Conservation (phyloP, 2,329 filamentous ascomycete species). For the Aureobasidium lini region DNA sequence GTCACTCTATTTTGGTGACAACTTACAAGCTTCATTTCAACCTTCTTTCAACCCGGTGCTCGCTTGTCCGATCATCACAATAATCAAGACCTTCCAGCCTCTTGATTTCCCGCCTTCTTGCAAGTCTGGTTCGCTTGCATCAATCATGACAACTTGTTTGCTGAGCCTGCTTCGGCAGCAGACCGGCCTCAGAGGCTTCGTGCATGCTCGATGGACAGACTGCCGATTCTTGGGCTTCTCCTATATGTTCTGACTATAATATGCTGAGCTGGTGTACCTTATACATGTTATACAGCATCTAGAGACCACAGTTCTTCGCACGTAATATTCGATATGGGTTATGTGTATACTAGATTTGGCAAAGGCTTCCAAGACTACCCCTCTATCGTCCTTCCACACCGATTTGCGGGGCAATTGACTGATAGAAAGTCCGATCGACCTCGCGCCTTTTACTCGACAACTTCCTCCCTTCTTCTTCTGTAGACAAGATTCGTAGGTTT, state of each 20-base stretch:
- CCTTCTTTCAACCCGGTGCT: background rate
- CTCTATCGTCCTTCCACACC: background rate
- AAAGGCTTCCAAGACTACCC: constrained; percentile 4
- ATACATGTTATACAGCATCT: no score
- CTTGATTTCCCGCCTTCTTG: background rate
- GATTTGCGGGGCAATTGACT: background rate
- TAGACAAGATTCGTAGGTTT: constrained; percentile 4
- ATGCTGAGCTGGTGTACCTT: no score
- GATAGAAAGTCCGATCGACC: background rate
- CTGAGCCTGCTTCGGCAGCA: background rate
- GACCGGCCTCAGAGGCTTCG: no score
- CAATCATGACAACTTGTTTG: background rate
- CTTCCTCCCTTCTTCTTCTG: background rate
- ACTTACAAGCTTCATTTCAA: constrained; percentile 4
- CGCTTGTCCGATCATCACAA: background rate
- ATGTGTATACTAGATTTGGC: background rate
- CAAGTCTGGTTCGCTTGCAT: background rate
- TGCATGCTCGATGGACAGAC: no score
- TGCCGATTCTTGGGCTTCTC: background rate
- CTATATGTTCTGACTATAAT: background rate
- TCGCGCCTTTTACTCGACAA: background rate
- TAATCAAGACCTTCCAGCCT: no score
- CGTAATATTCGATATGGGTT: background rate
- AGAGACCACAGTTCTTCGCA: background rate
- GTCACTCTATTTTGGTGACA: background rate